phyloP scores from a whole-genome alignment of 2,329 filamentous ascomycete species.

The Fusarium concolor region DNA sequence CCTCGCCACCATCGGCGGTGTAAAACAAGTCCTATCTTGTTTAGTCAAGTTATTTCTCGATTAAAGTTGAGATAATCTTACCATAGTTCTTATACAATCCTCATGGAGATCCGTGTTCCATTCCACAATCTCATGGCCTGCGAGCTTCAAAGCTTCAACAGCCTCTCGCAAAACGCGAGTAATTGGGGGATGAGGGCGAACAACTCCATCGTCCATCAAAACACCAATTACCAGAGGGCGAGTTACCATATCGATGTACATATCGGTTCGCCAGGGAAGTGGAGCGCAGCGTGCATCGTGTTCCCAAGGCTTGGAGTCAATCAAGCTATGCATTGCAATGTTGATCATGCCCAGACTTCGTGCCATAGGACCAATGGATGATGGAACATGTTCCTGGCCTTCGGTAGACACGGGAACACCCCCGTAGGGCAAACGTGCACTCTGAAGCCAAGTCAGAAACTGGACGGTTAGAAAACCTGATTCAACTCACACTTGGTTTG shows the following conservation, averaged over 20 bases:
- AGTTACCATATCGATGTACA: background rate
- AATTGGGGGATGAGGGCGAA: background rate
- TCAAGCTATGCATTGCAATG: background rate
- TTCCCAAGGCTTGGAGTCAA: background rate
- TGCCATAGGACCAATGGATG: constrained; percentile 4
- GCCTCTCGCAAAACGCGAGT: background rate
- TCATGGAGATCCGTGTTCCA: constrained; percentile 4
- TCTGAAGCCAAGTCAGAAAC: background rate
- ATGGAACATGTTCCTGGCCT: constrained; percentile 3
- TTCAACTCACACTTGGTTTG: background rate
- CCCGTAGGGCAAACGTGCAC: background rate
- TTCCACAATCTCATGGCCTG: constrained; percentile 3
- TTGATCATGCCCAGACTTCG: background rate
- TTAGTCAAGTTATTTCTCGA: background rate
- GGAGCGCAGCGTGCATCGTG: background rate
- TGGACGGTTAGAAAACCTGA: accelerated
- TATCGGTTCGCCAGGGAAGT: background rate
- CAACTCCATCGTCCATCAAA: constrained; percentile 1
- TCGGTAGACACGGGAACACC: constrained; percentile 1
- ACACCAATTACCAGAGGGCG: background rate
- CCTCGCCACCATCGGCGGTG: constrained; percentile 2
- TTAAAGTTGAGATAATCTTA: accelerated
- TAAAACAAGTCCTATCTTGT: background rate
- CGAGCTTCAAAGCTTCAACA: background rate
- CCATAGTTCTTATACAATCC: constrained; percentile 11